These are phyloP conservation scores for Rhizopogon vesiculosus DNA, from an alignment of 768 basidiomycete genomes.

Conservation along the genomic window DNA sequence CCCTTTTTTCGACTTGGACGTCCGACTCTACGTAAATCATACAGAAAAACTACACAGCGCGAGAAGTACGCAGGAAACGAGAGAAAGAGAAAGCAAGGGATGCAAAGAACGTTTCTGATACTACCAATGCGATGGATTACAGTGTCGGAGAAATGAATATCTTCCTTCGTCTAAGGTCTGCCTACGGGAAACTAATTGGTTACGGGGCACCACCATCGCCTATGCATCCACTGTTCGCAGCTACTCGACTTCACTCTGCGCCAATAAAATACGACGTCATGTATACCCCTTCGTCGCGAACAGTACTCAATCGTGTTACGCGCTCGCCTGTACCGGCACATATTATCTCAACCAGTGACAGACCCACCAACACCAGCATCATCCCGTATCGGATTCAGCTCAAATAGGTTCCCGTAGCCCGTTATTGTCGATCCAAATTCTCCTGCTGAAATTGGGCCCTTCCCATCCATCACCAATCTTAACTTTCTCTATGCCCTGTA, in stretches of 20 bases:
- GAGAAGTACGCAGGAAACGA: no score
- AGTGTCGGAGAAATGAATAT: slow-evolving; percentile 1
- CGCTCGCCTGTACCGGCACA: no score
- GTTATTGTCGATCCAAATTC: slow-evolving; percentile 39
- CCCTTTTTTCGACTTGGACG: no score
- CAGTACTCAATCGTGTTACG: no score
- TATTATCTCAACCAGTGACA: slow-evolving; percentile 61
- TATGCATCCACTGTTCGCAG: slow-evolving; percentile 63
- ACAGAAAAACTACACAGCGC: no score
- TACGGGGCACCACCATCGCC: slow-evolving; percentile 29
- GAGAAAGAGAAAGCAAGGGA: no score
- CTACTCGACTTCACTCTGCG: slow-evolving; percentile 49
- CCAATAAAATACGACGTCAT: slow-evolving; percentile 60
- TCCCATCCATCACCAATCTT: slow-evolving; percentile 47
- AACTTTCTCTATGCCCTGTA: slow-evolving; percentile 64
- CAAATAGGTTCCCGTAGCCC: slow-evolving; percentile 55
- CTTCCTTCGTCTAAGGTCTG: no score
- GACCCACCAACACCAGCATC: slow-evolving; percentile 48
- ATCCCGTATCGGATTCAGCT: slow-evolving; percentile 45
- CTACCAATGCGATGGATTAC: slow-evolving; percentile 19
- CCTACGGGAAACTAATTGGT: no score
- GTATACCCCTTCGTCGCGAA: no score
- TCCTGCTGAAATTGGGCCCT: slow-evolving; percentile 13
- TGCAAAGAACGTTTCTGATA: background rate
- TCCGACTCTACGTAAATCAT: no score